phyloP scores from a whole-genome alignment of 148 eudicot species.

The Diospyros kaki region DNA sequence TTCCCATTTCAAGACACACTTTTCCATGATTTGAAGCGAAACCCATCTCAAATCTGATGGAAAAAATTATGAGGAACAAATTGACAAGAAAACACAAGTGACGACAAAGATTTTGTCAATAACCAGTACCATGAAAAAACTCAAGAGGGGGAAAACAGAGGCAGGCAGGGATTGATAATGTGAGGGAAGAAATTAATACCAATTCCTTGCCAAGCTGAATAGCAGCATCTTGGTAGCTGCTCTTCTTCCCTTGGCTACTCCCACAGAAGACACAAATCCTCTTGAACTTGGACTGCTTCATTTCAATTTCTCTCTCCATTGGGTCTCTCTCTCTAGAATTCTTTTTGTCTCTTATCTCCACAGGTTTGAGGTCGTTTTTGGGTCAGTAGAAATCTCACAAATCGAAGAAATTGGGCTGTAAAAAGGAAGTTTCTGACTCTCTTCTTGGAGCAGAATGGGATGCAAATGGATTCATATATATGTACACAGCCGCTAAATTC shows the following conservation, averaged over 20 bases:
- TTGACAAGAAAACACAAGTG: slow-evolving; percentile 10
- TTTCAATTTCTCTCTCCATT: slow-evolving; percentile 71
- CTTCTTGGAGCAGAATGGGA: background rate
- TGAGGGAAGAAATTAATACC: slow-evolving; percentile 35
- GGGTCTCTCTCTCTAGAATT: slow-evolving; percentile 4
- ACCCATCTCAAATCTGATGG: slow-evolving; percentile 13
- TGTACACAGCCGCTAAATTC: background rate
- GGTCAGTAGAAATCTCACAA: no score
- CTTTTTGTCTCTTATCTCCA: background rate
- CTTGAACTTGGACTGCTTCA: slow-evolving; percentile 62
- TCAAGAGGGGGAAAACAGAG: background rate
- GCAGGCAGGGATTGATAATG: background rate
- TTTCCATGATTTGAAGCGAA: background rate
- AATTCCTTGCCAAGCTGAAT: slow-evolving; percentile 85
- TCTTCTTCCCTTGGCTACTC: slow-evolving; percentile 94
- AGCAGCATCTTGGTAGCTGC: slow-evolving; percentile 97
- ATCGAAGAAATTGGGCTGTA: background rate
- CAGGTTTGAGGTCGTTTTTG: background rate
- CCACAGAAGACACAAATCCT: slow-evolving; percentile 98
- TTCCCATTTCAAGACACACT: slow-evolving; percentile 3
- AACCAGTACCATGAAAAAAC: background rate
- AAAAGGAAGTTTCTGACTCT: slow-evolving; percentile 7
- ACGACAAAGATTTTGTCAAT: slow-evolving; percentile 1
- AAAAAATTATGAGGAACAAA: background rate
- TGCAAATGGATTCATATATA: no score